Base-by-base conservation (phyloP, 257 asterid genomes). In the Fraxinus cuspidata region DNA sequence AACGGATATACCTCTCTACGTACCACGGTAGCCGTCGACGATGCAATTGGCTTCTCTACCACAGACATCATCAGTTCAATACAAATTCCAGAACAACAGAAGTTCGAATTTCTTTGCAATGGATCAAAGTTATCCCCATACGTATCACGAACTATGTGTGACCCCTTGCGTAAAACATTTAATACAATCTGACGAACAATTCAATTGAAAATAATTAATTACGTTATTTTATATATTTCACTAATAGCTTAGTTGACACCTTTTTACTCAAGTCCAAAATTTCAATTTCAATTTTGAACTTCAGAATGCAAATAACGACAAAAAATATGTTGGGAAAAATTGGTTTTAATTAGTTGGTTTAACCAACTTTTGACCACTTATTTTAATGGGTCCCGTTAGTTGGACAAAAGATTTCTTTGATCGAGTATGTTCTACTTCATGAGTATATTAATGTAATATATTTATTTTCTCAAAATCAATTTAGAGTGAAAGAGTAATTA, bases 1-100 rank as follows among this genome's bases (percentile, higher is more conserved):
- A 92, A 71, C 78, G 96, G 98, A 92, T 94, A 97, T 73, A 90
- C 88, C 37, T 81, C 90, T 28, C 71, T 76, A 19, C 47, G 27
- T 74, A 35, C 68, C 79, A 76, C 79, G 70, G 77, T 23, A 49
- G 8, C 71, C 72, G 29, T 56, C 27, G 27, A 56, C 12, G 66
- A 56, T n/a, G 84, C 6, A 40, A 73, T 40, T 70, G 32, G 80
- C 84, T 73, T 70, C 78, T 78, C 89, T 75, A 88, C 65, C 64
- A 73, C 73, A 18, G 88, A 72, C 90, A 80, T 82, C 86, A 47
- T 81, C 63, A 15, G 44, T 35, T 28, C 72, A 27, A 56, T 21
- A n/a, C 35, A 21, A 4, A n/a, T 37, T 34, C 19, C 0, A 27
- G 8, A 12, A 12, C 70, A 23, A 13, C 64, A n/a, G 31, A 49